Percentiles rank a stretch among this genome's conserved stretches.
Conservation (phyloP, 345 rosid genomes). For the Firmiana major region DNA sequence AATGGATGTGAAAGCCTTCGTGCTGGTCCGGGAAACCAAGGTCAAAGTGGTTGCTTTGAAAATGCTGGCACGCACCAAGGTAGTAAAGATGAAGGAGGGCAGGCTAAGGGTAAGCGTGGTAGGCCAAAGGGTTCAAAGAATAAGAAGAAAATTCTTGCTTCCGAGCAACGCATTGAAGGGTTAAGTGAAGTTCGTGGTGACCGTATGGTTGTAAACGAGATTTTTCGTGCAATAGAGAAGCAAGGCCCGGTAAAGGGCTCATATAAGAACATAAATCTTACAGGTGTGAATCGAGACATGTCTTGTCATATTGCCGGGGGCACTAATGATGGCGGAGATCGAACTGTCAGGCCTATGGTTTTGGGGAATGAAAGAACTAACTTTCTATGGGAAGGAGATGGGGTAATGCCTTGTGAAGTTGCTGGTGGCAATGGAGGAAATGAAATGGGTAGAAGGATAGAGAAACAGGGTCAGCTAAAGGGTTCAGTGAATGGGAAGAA, state of each 20-base stretch:
- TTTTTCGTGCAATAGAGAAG: not conserved
- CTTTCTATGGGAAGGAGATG: not conserved
- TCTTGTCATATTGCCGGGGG: not conserved
- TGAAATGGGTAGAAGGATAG: not conserved
- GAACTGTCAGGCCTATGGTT: not conserved
- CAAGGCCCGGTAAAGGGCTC: constrained; percentile 13
- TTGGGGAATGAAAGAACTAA: not conserved
- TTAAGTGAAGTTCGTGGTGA: not conserved
- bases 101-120: constrained; percentile 18
- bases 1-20: not conserved
- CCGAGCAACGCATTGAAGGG: not conserved
- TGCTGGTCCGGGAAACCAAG: not conserved
- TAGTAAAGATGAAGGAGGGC: not conserved
- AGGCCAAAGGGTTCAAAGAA: constrained; percentile 21
- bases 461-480: constrained; percentile 16
- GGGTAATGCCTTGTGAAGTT: not conserved
- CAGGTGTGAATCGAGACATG: constrained; percentile 11
- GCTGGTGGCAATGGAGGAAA: not conserved
- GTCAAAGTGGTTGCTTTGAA: constrained; percentile 8
- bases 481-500: constrained; percentile 11
- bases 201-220: not conserved
- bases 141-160: constrained; percentile 5
- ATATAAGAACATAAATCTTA: constrained; percentile 8
- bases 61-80: not conserved
- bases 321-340: not conserved